Base-by-base conservation (phyloP, 148 eudicot genomes). In the Chenopodium album region DNA sequence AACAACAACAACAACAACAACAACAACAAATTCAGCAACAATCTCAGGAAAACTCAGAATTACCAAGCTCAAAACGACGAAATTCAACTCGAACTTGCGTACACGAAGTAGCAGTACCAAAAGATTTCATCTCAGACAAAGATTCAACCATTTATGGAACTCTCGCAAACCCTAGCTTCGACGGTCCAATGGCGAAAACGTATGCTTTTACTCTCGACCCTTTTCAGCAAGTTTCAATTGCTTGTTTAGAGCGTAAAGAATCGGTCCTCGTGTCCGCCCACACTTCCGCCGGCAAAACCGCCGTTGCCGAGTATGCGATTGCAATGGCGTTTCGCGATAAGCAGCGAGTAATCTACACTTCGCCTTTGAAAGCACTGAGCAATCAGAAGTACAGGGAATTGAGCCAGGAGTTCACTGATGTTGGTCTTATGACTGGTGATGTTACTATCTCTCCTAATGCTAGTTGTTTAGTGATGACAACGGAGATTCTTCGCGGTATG, bases 401-500 rank as follows among this genome's bases (percentile, higher is more conserved):
- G 50, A 88, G 84, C 72, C 94, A 91, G 71, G 99, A 96, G 87
- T 96, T 96, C 68, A 86, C 91, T 1, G 98, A 94, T 75, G 99
- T 96, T 1, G 99, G 98, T 4, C 86, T 96, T 68, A 94, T 96
- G 99, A 96, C 99, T 0, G 99, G 99, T 2, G 99, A 96, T 76
- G 99, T 96, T 41, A 94, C 98, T 1, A 83, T 96, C 29, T 90
- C 98, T 0, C 99, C 98, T 0, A 88, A 92, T 75, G 99, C 99
- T n/a, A 90, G 93, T 84, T 96, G 99, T 83, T 83, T 96, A 41
- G 97, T 96, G 12, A 96, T 96, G 99, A 96, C 98, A 4, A 96
- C 99, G 6, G 99, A 96, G 86, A 96, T 96, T 75, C 93, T 96
- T 13, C 91, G 99, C 60, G 99, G 95, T 28, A 94, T 96, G 99